Base-by-base conservation (phyloP, 2,329 filamentous ascomycete genomes). In the Chrysoporthe cubensis region DNA sequence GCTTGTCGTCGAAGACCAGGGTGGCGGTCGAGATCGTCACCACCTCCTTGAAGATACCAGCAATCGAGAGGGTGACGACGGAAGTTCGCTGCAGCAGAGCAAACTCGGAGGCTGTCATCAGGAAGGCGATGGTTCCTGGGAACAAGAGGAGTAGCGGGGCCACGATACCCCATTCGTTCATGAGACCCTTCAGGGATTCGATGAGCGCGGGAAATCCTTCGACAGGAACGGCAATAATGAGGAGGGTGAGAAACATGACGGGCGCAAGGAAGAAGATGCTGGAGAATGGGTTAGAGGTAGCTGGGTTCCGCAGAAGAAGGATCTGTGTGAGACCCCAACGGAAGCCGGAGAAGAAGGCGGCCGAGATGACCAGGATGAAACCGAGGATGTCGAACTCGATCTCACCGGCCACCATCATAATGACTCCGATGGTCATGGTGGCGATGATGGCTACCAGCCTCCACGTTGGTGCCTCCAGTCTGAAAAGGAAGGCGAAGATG, bases 281-380 rank as follows among this genome's bases (percentile, higher is more conserved):
- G 16, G 93, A 95, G 79, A 99, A 98, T 0, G 96, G 96, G 75
- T 99, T 99, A 57, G 92, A 93, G 0, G 96, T 99, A 26, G 96
- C 94, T 1, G 94, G 94, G 79, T 97, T 97, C 73, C 94, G 91
- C 40, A 98, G 88, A 7, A 99, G 88, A 4, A 99, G 88, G 69
- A 99, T 97, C 77, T 99, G 96, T 0, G 96, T 98, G n/a, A 99
- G 83, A n/a, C 89, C 93, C 96, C 96, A 99, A 74, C 96, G 91
- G 82, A 99, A 97, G 65, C 96, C 96, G 1, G 94, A 97, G 77
- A 97, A 97, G 80, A 97, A 96, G 64, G 94, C 93, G 14, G 96
- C 94, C 0, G 91, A 90, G 78, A 99, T 98, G 80, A 98, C 92
- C 71, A 99, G 90, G 59, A 93, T 80, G 78, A 99, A 99, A 54